Percentiles rank a stretch among this genome's conserved stretches.
These are phyloP conservation scores for Cystoderma amianthinum DNA, from an alignment of 768 basidiomycete genomes.

Conservation along the genomic window DNA sequence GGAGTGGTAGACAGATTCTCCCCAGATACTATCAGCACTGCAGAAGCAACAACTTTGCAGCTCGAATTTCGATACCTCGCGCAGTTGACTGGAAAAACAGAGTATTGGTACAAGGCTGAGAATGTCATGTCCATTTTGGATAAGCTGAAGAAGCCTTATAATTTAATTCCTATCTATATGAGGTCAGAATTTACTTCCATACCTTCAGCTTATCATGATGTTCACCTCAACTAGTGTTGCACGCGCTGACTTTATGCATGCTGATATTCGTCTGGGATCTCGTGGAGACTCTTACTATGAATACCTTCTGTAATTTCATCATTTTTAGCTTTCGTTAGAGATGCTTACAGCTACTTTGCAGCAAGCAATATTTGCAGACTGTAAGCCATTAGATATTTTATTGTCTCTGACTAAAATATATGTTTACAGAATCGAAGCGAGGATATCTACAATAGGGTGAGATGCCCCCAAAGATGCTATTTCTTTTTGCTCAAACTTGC, in stretches of 20 bases:
- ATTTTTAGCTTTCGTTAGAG: neutral
- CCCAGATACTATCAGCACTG: conserved; percentile 49
- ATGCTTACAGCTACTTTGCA: conserved; percentile 3
- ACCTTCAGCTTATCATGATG: neutral
- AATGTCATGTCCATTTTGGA: conserved; percentile 57
- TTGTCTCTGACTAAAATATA: neutral
- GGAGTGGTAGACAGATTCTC: conserved; percentile 48
- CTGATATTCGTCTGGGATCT: conserved; percentile 69
- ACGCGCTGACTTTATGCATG: conserved; percentile 21
- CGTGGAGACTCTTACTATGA: conserved; percentile 82
- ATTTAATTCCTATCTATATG: conserved; percentile 69
- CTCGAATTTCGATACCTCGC: conserved; percentile 72
- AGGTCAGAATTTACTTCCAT: conserved; percentile 30
- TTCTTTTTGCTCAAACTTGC: neutral
- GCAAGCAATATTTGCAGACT: conserved; percentile 64
- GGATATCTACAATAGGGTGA: conserved; percentile 51
- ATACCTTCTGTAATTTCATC: conserved; percentile 47
- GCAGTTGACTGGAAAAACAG: conserved; percentile 51
- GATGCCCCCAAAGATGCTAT: conserved; percentile 11
- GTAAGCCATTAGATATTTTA: conserved; percentile 25
- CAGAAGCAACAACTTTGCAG: conserved; percentile 67
- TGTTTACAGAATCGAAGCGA: conserved; percentile 45
- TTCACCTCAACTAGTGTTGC: conserved; percentile 8
- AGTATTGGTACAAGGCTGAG: conserved; percentile 65
- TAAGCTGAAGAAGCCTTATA: conserved; percentile 38